Evolutionary conservation across 352 stramenopile species (phyloP), one percentile per base, ranked within the genome.

Genomic region (Thalassiosira tumida): DNA sequence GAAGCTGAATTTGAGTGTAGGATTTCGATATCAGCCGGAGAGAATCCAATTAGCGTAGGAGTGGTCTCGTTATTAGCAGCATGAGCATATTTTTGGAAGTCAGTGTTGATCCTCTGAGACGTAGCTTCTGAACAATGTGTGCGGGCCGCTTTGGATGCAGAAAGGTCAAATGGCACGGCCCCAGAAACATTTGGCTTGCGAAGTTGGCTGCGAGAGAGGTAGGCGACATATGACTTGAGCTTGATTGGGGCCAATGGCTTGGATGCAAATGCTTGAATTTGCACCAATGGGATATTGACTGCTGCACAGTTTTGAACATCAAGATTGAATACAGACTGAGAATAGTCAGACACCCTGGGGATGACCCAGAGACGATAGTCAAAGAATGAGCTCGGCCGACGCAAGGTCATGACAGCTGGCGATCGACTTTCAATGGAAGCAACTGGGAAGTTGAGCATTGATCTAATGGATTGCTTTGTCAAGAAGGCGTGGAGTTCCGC

Each of bases 81-180:
- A 76, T 96, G 84, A 6, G 96, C 94, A 91, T 97, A 97, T 78
- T 97, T 97, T n/a, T 96, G 95, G 67, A 99, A 98, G 87, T 99
- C 98, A 50, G 98, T 97, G 4, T 90, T 91, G 3, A 99, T 96
- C 33, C 98, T 96, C 81, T 98, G 97, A 31, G 99, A 97, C 51
- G 99, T 97, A 86, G 99, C 98, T 91, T 98, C 98, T 7, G 98
- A 98, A 73, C 98, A 98, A 64, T 98, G 97, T 29, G 98, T 99
- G 88, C 98, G 97, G 24, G 98, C 59, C 91, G 97, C 75, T 96
- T 94, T 98, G 47, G 99, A 98, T 17, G 95, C 90, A 0, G 96
- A 97, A 38, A 99, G 89, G 78, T 99, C 97, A 89, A 99, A 99
- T 43, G 98, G 98, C 15, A 99, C 91, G 17, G 86, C 90, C 21